Conservation (phyloP, 257 asterid genomes). For the Ajuga chamaepitys region DNA sequence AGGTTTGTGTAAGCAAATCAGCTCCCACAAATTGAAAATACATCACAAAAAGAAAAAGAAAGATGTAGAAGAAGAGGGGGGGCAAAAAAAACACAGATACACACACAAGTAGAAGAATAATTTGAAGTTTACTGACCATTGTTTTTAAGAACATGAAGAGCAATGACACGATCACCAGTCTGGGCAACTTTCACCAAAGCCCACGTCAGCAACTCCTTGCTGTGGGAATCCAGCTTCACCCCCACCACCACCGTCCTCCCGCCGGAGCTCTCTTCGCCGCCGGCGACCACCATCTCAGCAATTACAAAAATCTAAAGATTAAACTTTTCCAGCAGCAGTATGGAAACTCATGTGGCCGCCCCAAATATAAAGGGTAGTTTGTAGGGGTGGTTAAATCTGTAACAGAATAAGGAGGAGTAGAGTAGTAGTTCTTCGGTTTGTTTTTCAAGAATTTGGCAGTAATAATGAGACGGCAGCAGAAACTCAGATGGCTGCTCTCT, state of each 20-base stretch:
- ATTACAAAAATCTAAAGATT: background rate
- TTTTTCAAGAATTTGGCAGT: constrained; percentile 24
- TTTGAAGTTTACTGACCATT: constrained; percentile 34
- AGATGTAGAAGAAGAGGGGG: background rate
- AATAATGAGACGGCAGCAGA: constrained; percentile 7
- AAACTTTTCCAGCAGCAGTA: background rate
- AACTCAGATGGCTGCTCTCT: background rate
- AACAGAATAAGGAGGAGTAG: constrained; percentile 12
- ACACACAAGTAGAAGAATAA: background rate
- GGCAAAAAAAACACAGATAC: background rate
- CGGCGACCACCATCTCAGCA: constrained; percentile 33
- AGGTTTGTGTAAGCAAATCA: too few species aligned
- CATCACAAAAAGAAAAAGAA: background rate
- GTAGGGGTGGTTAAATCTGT: constrained; percentile 21
- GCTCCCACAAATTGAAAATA: background rate
- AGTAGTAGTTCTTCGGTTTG: constrained; percentile 20
- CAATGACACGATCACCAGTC: constrained; percentile 86
- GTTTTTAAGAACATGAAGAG: constrained; percentile 73
- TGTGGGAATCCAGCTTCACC: constrained; percentile 62
- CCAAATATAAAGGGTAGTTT: background rate
- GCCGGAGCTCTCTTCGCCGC: constrained; percentile 32
- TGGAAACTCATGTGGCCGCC: background rate
- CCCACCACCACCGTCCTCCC: constrained; percentile 79
- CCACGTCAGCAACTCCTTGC: constrained; percentile 93
- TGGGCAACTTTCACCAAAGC: constrained; percentile 88